These are phyloP conservation scores for Neurospora sp. DNA, from an alignment of 495 filamentous ascomycete genomes.

Conservation along the genomic window DNA sequence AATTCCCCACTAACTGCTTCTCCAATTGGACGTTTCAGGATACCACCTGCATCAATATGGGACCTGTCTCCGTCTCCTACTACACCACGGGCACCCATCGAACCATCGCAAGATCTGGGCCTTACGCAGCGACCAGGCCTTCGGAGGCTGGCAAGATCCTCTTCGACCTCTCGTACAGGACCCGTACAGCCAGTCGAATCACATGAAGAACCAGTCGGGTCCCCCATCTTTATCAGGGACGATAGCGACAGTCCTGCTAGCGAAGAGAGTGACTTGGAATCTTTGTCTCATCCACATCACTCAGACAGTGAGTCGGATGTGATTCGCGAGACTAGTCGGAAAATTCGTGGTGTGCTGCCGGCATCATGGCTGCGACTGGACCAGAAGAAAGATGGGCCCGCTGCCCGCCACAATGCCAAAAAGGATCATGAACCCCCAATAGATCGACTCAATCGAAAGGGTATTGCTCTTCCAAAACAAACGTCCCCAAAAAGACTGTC, in stretches of 20 bases:
- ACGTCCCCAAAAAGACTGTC: constrained; percentile 10
- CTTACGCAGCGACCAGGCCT: background rate
- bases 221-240: constrained; percentile 11
- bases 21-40: constrained; percentile 7
- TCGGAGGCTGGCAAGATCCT: background rate
- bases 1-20: constrained; percentile 12
- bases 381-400: constrained; percentile 24
- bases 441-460: constrained; percentile 35
- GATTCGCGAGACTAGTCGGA: constrained; percentile 33
- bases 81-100: background rate
- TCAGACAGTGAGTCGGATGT: constrained; percentile 35
- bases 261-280: constrained; percentile 9
- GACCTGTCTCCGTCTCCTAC: constrained; percentile 16
- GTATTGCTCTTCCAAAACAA: constrained; percentile 40
- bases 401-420: constrained; percentile 21
- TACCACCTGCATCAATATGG: constrained; percentile 8
- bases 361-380: constrained; percentile 85
- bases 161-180: background rate
- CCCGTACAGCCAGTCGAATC: background rate
- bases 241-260: background rate
- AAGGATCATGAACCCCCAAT: constrained; percentile 27
- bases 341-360: constrained; percentile 76
- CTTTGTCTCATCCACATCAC: constrained; percentile 1
- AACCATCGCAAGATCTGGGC: constrained; percentile 3
- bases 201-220: background rate